These are phyloP conservation scores for Leucosporidium scottii DNA, from an alignment of 768 basidiomycete genomes.

Conservation along the genomic window DNA sequence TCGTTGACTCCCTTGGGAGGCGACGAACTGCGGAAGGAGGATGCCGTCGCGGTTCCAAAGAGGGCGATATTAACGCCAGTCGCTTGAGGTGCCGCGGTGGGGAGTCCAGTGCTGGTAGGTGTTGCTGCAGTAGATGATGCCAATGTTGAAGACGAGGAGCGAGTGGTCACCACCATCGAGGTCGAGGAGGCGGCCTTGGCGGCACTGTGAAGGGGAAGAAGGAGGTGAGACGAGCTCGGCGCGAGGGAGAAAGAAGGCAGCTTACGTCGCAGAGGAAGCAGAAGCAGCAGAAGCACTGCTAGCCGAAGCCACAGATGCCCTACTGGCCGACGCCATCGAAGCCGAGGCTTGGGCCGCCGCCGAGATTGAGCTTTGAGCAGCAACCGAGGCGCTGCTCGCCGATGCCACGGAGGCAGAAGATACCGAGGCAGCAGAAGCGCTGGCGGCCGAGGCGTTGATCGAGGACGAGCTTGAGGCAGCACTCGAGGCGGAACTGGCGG, in stretches of 20 bases:
- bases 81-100: not conserved
- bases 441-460: not conserved
- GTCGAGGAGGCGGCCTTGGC: not conserved
- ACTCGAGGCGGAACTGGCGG: not conserved
- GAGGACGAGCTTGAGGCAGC: not conserved
- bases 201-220: not conserved
- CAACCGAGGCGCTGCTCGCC: not conserved
- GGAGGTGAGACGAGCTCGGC: not conserved
- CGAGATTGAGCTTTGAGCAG: not conserved
- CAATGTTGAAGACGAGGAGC: not conserved
- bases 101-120: not conserved
- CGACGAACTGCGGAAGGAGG: not conserved
- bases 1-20: constrained; percentile 2
- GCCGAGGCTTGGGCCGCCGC: not conserved
- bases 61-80: not conserved
- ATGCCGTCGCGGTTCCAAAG: not conserved
- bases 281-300: not conserved
- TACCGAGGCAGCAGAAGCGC: not conserved
- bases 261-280: not conserved
- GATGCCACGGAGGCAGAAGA: not conserved
- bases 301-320: not conserved
- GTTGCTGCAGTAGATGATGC: not conserved
- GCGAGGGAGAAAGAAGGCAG: not conserved
- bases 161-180: not conserved
- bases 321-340: not conserved